Conservation (phyloP, 305 asterid genomes). For the Solanum hybrid region DNA sequence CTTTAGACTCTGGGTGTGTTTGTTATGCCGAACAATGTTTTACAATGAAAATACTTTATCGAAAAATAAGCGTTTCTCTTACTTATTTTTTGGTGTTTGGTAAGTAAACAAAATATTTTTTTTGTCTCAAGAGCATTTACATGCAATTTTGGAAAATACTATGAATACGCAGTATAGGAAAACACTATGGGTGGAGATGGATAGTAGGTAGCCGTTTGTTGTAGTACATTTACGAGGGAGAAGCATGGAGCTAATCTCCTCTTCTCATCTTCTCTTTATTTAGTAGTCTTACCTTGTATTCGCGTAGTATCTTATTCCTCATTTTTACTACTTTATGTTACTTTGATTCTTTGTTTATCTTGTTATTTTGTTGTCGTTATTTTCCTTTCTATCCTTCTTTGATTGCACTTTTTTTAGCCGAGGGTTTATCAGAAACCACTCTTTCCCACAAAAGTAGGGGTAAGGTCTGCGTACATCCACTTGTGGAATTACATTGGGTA, state of each 20-base stretch:
- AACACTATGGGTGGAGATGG: neutral
- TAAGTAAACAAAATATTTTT: neutral
- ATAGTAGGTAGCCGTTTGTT: neutral
- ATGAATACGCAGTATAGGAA: neutral
- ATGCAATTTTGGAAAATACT: neutral
- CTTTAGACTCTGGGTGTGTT: neutral
- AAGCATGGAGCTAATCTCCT: neutral
- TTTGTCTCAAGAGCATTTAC: neutral
- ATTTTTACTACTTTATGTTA: neutral
- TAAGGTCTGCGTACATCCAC: neutral
- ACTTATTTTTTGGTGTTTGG: neutral
- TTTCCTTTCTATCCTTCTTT: neutral
- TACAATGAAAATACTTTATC: neutral
- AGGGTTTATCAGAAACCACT: neutral
- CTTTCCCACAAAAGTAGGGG: neutral
- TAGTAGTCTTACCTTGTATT: neutral
- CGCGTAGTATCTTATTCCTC: neutral
- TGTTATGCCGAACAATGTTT: neutral
- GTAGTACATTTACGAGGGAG: neutral
- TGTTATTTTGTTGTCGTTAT: neutral
- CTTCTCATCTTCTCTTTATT: neutral
- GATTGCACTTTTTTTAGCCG: neutral
- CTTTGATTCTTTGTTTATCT: neutral
- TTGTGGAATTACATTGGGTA: neutral
- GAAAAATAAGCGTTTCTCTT: neutral